Base-by-base conservation (phyloP, 805 yeast genomes). In the Kregervanrija fluxuum region DNA sequence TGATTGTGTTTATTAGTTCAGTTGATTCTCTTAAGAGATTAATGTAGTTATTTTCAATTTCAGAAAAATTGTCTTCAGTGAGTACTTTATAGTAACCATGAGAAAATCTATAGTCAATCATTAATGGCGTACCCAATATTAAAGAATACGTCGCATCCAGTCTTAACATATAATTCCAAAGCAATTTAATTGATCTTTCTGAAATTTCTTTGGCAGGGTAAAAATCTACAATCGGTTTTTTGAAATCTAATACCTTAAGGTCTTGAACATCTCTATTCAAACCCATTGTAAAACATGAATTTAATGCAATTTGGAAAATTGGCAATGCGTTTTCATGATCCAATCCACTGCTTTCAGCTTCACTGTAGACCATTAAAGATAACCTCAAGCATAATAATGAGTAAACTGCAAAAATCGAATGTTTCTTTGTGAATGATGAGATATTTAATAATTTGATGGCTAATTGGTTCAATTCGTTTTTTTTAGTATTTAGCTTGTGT, bases 151-250 rank as follows among this genome's bases (percentile, higher is more conserved):
- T 15, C 1, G 52, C 39, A 42, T 54, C 58, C 6, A 35, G 8
- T 3, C 15, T 12, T 12, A 47, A 32, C 16, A 54, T 33, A 41
- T 49, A 41, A 36, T 52, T 51, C 58, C 58, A 54, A 14, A 54
- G 37, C 12, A 13, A 10, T 33, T 45, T 52, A 11, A 41, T 11
- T 14, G 38, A 38, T 3, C 30, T 37, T 2, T 16, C 6, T 13
- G 52, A 30, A 10, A 49, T 44, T 9, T 45, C 45, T 12, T 41
- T 46, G 10, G 43, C 38, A 38, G 44, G 47, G 6, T 28, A 30
- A 8, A 46, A 11, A 13, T 15, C 33, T 3, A 12, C n/a, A n/a
- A 8, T 11, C 8, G 10, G 3, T 4, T 4, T 28, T n/a, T 46
- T 38, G 1, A 45, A 13, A 45, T 38, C 41, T 11, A 8, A 47